phyloP scores from a whole-genome alignment of 139 green algal genomes.

The Nannochloris sp. region DNA sequence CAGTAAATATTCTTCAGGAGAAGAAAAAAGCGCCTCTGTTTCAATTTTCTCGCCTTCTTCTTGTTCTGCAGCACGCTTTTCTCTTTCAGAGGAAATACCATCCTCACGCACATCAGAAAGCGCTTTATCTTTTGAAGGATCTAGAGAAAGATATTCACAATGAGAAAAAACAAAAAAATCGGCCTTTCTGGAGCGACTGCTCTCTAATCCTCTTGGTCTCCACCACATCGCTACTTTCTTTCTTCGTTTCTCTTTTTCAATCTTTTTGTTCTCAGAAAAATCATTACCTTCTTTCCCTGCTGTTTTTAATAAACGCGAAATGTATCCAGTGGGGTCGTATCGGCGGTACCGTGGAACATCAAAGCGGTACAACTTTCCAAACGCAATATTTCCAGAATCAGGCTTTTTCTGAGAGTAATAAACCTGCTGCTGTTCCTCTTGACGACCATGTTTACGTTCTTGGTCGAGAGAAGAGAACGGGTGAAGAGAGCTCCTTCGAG shows the following conservation, averaged over 20 bases:
- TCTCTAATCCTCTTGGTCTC: too few relatives aligned
- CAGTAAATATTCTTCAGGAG: not conserved
- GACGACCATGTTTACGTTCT: constrained; percentile 15
- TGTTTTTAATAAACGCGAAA: not conserved
- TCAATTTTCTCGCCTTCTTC: not conserved
- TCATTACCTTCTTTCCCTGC: not conserved
- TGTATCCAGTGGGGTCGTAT: not conserved
- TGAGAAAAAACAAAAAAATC: too few relatives aligned
- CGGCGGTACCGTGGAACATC: constrained; percentile 47
- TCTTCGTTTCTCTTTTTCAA: not conserved
- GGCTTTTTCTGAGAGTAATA: constrained; percentile 10
- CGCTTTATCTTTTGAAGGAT: too few relatives aligned
- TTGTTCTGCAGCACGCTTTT: not conserved
- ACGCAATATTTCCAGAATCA: constrained; percentile 58
- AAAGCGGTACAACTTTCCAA: constrained; percentile 47
- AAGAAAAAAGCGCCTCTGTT: not conserved
- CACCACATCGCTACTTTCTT: not conserved
- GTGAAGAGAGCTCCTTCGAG: not conserved
- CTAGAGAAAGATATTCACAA: too few relatives aligned
- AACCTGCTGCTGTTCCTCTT: not conserved
- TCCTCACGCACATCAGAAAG: not conserved
- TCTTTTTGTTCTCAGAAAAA: not conserved
- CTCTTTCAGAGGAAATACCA: too few relatives aligned
- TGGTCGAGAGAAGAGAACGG: not conserved
- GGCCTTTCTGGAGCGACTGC: too few relatives aligned